Base-by-base conservation (phyloP, 805 yeast genomes). In the Lachancea meyersii region DNA sequence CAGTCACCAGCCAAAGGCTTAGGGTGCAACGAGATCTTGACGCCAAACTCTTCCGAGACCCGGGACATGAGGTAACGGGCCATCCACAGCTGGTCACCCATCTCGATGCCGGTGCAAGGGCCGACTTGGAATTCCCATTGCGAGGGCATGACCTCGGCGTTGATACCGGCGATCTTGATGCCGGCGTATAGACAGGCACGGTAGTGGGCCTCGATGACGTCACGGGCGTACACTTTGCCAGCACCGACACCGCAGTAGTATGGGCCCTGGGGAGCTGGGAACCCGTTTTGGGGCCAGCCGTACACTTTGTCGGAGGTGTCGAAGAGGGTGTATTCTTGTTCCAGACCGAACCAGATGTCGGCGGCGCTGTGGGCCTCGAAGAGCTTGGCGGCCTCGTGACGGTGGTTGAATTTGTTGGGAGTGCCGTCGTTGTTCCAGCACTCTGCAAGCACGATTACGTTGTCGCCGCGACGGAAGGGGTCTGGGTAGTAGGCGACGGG, bases 91-190 rank as follows among this genome's bases (percentile, higher is more conserved):
- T 91, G 83, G 69, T 91, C 98, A 67, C 97, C 97, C 97, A 91
- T 91, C 57, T 71, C 68, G 66, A 93, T 91, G 63, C 98, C 98
- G 53, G 71, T 78, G 70, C 96, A 87, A 53, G 98, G 97, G 61
- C 98, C 98, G 55, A 91, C 97, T 77, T 91, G 98, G 86, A 86
- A 91, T 76, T 91, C 98, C 98, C 98, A 91, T 77, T 91, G 98
- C 48, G 97, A 88, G 48, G 98, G 98, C 97, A 91, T 93, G 52
- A 91, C 98, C 77, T 91, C 98, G 58, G 97, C 98, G 69, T 93
- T 91, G 68, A 93, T 89, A 75, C 98, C 98, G 41, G 95, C 83
- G 55, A 91, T 82, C 64, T 76, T 73, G 58, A 91, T 68, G 63
- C 97, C 97, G 52, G 97, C 82, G 66, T 86, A 83, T 52, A 91